phyloP scores from a whole-genome alignment of 2,329 filamentous ascomycete genomes.

The Claviceps maximensis region DNA sequence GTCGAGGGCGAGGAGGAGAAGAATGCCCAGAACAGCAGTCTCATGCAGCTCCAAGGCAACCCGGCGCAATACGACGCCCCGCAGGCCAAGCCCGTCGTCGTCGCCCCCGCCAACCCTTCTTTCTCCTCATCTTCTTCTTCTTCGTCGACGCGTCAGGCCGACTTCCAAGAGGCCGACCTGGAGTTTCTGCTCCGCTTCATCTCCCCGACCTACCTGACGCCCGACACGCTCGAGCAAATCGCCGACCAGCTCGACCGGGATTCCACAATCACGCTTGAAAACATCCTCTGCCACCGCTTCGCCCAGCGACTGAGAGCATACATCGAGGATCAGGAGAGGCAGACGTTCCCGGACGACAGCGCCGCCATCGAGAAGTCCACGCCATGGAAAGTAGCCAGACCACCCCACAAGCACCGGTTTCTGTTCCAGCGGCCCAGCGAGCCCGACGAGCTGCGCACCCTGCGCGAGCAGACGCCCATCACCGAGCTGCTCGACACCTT shows the following conservation, averaged over 20 bases:
- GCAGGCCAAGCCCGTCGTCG: conserved; percentile 41
- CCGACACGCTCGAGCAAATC: conserved; percentile 77
- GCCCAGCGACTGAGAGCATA: conserved; percentile 56
- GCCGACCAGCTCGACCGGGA: conserved; percentile 67
- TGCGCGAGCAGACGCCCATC: conserved; percentile 42
- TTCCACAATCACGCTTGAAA: conserved; percentile 69
- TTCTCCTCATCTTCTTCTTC: conserved; percentile 24
- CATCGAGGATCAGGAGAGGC: conserved; percentile 51
- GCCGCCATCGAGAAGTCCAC: conserved; percentile 43
- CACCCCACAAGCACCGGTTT: conserved; percentile 91
- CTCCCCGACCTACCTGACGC: conserved; percentile 78
- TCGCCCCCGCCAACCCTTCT: conserved; percentile 7
- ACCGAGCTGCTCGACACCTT: conserved; percentile 70
- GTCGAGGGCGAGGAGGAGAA: conserved; percentile 79
- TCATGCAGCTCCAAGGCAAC: conserved; percentile 86
- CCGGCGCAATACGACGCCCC: conserved; percentile 82
- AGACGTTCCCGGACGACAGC: conserved; percentile 31
- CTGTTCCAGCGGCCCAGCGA: conserved; percentile 57
- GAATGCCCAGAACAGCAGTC: conserved; percentile 75
- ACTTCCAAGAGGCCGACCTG: conserved; percentile 64
- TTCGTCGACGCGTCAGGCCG: conserved; percentile 38
- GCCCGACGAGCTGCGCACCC: conserved; percentile 21
- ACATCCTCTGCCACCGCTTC: conserved; percentile 70
- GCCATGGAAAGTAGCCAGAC: conserved; percentile 64
- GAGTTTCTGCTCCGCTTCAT: conserved; percentile 87